A percentile compares a stretch with the other conserved stretches of the same genome.
These are phyloP conservation scores for Penicillium sp. DNA, from an alignment of 2,329 filamentous ascomycete genomes.

Conservation along the genomic window DNA sequence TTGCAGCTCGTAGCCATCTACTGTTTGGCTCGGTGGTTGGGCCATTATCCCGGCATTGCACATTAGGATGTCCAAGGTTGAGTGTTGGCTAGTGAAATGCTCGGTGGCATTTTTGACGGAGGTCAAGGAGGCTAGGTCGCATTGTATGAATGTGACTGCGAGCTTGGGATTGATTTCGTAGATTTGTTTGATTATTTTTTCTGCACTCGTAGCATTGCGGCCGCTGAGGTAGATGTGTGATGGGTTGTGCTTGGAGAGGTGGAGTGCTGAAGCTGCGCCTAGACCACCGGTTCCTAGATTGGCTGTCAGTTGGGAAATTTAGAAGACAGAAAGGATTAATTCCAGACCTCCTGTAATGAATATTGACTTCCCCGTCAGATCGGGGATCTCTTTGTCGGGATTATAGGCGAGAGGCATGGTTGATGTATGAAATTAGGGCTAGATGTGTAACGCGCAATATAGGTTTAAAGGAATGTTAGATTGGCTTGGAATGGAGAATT, in stretches of 20 bases:
- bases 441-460: background rate
- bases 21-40: slow-evolving; percentile 38
- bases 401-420: slow-evolving; percentile 26
- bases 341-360: slow-evolving; percentile 49
- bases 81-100: slow-evolving; percentile 35
- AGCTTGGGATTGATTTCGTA: slow-evolving; percentile 23
- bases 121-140: slow-evolving; percentile 49
- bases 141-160: slow-evolving; percentile 39
- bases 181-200: slow-evolving; percentile 41
- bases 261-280: slow-evolving; percentile 42
- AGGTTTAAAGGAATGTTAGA: background rate
- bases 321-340: rapidly evolving
- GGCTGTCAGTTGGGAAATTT: background rate
- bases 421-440: background rate
- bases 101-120: slow-evolving; percentile 46
- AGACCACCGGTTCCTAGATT: slow-evolving; percentile 42
- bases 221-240: slow-evolving; percentile 37
- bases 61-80: slow-evolving; percentile 48
- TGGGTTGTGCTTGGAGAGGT: slow-evolving; percentile 44
- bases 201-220: slow-evolving; percentile 35
- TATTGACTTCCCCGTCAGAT: slow-evolving; percentile 45
- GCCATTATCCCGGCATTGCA: slow-evolving; percentile 52
- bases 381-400: slow-evolving; percentile 38
- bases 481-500: background rate
- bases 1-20: slow-evolving; percentile 52